Percentiles rank a stretch among this genome's conserved stretches.
Conservation (phyloP, 1,284 basidiomycete genomes). For the Naganishia sp. region DNA sequence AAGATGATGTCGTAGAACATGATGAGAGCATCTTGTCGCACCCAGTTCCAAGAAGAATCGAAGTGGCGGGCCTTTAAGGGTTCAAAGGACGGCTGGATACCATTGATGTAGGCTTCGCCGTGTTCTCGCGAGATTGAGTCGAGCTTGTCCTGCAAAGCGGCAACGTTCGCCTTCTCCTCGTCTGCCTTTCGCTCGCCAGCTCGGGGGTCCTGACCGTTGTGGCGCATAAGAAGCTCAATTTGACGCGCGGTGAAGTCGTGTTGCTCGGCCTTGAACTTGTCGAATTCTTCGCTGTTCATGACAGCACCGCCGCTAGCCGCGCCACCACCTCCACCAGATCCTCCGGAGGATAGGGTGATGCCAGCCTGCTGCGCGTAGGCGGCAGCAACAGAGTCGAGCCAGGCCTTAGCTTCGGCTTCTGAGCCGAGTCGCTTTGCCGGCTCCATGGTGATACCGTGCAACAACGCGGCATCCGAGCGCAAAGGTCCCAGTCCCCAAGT, state of each 20-base stretch:
- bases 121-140: constrained; percentile 74
- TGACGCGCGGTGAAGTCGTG: constrained; percentile 89
- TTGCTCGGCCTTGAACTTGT: constrained; percentile 93
- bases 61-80: constrained; percentile 95
- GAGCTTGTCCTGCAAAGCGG: constrained; percentile 77
- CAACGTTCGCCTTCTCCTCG: constrained; percentile 65
- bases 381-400: constrained; percentile 83
- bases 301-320: constrained; percentile 71
- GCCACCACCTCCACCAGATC: constrained; percentile 63
- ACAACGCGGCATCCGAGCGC: constrained; percentile 85
- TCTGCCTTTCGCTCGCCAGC: constrained; percentile 87
- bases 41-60: constrained; percentile 99
- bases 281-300: constrained; percentile 97
- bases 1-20: constrained; percentile 99
- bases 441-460: constrained; percentile 87
- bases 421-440: constrained; percentile 90
- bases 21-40: constrained; percentile 86
- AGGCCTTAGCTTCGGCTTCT: constrained; percentile 88
- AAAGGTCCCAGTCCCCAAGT: constrained; percentile 88
- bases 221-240: constrained; percentile 93
- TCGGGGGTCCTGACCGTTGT: constrained; percentile 89
- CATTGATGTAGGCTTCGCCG: constrained; percentile 89
- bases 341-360: constrained; percentile 72
- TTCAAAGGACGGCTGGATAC: constrained; percentile 91
- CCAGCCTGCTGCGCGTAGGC: constrained; percentile 84